Evolutionary conservation across 1,284 basidiomycete genomes (phyloP).

Genomic region (Trichosporon ovoides): DNA sequence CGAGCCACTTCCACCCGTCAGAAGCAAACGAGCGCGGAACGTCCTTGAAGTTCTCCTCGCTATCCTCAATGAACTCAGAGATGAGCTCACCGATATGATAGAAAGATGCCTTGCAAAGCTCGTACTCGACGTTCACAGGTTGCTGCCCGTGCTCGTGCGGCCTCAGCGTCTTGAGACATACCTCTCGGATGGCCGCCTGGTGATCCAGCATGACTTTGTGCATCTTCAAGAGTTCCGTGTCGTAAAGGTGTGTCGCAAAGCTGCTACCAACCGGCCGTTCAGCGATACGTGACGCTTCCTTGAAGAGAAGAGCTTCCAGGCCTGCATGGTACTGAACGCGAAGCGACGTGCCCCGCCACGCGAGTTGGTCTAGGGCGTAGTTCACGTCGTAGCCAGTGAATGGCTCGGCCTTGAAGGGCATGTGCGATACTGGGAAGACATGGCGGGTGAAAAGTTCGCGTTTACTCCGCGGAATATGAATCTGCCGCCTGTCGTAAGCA

Average conservation of each 20-base stretch:
- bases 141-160: not conserved
- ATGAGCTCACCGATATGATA: not conserved
- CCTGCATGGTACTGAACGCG: conserved; percentile 10
- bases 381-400: conserved; percentile 5
- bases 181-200: not conserved
- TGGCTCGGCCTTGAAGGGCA: not conserved
- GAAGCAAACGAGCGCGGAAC: not conserved
- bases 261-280: not conserved
- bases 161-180: not conserved
- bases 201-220: not conserved
- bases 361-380: not conserved
- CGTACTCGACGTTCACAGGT: not conserved
- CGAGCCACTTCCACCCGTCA: not conserved
- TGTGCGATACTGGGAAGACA: conserved; percentile 1
- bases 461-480: not conserved
- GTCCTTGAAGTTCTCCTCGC: not conserved
- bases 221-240: not conserved
- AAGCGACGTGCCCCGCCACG: not conserved
- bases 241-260: not conserved
- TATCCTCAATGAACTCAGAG: not conserved
- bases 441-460: conserved; percentile 12
- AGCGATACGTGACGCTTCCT: not conserved
- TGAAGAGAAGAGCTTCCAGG: not conserved
- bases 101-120: not conserved
- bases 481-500: not conserved